phyloP scores from a whole-genome alignment of 1,284 basidiomycete species.

The Inonotus hispidus region DNA sequence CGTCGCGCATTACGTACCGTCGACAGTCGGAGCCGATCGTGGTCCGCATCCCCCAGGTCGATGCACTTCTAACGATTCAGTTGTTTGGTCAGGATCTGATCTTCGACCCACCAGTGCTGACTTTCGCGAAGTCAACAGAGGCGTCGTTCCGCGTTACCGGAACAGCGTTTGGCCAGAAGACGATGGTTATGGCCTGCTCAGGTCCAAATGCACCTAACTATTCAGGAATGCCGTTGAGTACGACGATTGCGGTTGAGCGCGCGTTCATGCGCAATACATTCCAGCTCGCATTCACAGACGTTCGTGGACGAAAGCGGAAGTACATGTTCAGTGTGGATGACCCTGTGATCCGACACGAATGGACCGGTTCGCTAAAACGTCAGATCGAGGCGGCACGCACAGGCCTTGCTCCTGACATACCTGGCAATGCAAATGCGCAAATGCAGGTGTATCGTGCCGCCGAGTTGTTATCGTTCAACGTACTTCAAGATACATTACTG shows the following conservation, averaged over 20 bases:
- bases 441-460: constrained; percentile 57
- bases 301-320: constrained; percentile 63
- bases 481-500: constrained; percentile 80
- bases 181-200: constrained; percentile 73
- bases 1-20: constrained; percentile 76
- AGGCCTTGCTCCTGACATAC: constrained; percentile 27
- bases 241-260: constrained; percentile 75
- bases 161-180: constrained; percentile 72
- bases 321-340: constrained; percentile 93
- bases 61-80: constrained; percentile 73
- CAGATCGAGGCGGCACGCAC: constrained; percentile 53
- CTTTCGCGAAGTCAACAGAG: constrained; percentile 69
- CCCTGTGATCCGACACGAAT: constrained; percentile 65
- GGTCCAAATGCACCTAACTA: constrained; percentile 81
- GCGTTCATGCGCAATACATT: constrained; percentile 94
- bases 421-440: constrained; percentile 27
- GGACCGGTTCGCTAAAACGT: constrained; percentile 64
- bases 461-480: constrained; percentile 68
- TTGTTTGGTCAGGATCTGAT: constrained; percentile 80
- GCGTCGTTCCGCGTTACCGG: constrained; percentile 87
- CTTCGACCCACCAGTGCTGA: constrained; percentile 80
- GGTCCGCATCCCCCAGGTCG: constrained; percentile 75
- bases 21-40: constrained; percentile 81
- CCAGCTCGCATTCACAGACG: constrained; percentile 80
- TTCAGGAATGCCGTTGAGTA: constrained; percentile 70